Base-by-base conservation (phyloP, 2,329 filamentous ascomycete species). In the Apiospora arundinis region DNA sequence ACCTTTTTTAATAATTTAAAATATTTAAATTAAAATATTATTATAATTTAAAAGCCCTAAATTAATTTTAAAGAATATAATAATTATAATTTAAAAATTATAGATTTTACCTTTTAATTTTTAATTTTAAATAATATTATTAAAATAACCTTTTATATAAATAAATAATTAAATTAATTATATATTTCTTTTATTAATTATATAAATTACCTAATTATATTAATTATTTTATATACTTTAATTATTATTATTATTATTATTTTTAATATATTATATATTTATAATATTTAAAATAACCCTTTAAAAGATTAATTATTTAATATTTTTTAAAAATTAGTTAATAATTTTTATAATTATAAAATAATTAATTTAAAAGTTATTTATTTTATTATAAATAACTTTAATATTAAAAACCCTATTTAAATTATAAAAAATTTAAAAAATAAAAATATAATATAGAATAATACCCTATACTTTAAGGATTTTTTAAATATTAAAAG, bases 211-310 rank as follows among this genome's bases (percentile, higher is more conserved):
- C 4, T 21, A 37, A 32, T 28, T 66, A 23, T 23, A 4, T 9
- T 9, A 5, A 40, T n/a, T n/a, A n/a, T n/a, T n/a, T n/a, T n/a
- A n/a, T 42, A 60, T 66, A 40, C 42, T 4, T 14, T 42, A 4
- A 66, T 5, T 42, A 67, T 44, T 67, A 67, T 25, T 45, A 45
- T n/a, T n/a, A n/a, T n/a, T n/a, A n/a, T n/a, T n/a, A n/a, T n/a
- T n/a, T n/a, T 18, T 40, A 21, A 65, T 65, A 37, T 65, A 3
- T 18, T 25, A 11, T 23, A 44, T 44, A 67, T 67, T 25, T 67
- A 42, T 67, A 67, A 42, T 25, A 8, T 45, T 7, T 67, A 67
- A 25, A 25, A 67, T 67, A 25, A 23, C 8, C n/a, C 14, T 12
- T 56, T 11, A 56, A 9, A 12, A 1, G 14, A 23, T 12, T 56